These are phyloP conservation scores for Lichenothelia convexa DNA, from an alignment of 495 filamentous ascomycete species.

Conservation along the genomic window DNA sequence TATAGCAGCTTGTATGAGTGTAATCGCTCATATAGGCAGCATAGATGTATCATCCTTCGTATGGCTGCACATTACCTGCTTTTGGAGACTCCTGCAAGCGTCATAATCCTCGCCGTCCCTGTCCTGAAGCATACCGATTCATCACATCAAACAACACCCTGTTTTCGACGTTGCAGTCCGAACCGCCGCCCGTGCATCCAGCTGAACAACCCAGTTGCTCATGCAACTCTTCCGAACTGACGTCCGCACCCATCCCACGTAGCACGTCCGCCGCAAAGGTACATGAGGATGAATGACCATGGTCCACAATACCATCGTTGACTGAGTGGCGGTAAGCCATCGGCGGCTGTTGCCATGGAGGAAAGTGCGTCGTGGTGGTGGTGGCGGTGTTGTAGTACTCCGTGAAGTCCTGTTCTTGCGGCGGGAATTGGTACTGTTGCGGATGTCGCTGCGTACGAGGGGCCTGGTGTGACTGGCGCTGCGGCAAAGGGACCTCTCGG, in stretches of 20 bases:
- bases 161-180: constrained; percentile 26
- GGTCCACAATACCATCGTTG: not conserved
- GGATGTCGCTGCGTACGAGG: not conserved
- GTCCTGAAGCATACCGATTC: constrained; percentile 23
- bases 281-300: constrained; percentile 12
- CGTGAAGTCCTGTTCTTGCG: constrained; percentile 1
- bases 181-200: constrained; percentile 20
- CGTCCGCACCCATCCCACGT: constrained; percentile 15
- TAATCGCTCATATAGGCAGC: too few relatives aligned
- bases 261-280: constrained; percentile 19
- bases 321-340: not conserved
- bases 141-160: constrained; percentile 24
- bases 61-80: too few relatives aligned
- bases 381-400: constrained; percentile 9
- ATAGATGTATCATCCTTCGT: too few relatives aligned
- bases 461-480: not conserved
- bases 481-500: too few relatives aligned
- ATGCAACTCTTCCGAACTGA: constrained; percentile 23
- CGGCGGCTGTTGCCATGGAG: not conserved
- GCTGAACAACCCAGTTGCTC: too few relatives aligned
- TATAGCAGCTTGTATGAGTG: too few relatives aligned
- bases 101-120: too few relatives aligned
- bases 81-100: too few relatives aligned
- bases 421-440: not conserved
- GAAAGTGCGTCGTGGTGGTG: constrained; percentile 2